Evolutionary conservation across 2,329 filamentous ascomycete species (phyloP).

Genomic region (Hymenoscyphus albidus): DNA sequence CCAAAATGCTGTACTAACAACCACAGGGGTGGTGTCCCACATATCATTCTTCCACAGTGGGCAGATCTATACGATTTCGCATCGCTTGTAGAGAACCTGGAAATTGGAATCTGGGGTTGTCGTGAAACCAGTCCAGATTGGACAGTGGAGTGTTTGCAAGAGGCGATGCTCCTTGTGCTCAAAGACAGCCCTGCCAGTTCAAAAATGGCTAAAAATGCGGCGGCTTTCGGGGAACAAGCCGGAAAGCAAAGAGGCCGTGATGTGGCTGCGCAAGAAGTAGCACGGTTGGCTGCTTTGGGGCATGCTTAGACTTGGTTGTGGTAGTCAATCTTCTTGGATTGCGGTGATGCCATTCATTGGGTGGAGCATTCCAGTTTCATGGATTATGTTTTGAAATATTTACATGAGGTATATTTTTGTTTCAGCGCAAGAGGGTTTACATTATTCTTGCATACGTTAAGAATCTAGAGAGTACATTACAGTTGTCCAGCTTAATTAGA

Average conservation of each 20-base stretch:
- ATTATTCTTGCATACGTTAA: too few species aligned
- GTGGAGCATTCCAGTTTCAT: too few species aligned
- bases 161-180: background rate
- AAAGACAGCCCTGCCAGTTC: background rate
- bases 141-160: background rate
- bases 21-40: background rate
- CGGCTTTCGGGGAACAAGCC: background rate
- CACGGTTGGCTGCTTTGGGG: background rate
- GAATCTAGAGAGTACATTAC: too few species aligned
- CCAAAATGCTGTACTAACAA: background rate
- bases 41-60: background rate
- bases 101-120: background rate
- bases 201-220: background rate
- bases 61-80: background rate
- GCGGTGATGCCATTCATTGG: too few species aligned
- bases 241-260: background rate
- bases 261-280: background rate
- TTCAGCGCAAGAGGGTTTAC: too few species aligned
- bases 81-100: background rate
- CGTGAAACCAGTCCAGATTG: background rate
- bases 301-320: background rate
- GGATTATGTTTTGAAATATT: too few species aligned
- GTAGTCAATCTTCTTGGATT: too few species aligned
- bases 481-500: too few species aligned
- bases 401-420: too few species aligned